Conservation (phyloP, 805 yeast genomes). For the baker's yeast (Saccharomyces cerevisiae) region DNA sequence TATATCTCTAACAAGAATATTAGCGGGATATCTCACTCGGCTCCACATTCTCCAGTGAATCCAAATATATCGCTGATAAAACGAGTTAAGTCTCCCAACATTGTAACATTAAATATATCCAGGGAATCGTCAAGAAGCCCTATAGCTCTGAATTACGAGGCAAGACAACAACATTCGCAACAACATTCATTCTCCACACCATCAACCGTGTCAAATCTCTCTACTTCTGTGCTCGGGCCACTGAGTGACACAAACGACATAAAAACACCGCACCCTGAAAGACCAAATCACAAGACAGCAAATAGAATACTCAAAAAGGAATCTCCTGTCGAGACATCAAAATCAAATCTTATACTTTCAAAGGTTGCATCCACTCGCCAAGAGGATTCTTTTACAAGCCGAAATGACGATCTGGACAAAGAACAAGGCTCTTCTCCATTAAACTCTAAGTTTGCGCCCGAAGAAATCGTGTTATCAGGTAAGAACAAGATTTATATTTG, state of each 20-base stretch:
- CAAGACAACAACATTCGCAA: conserved; percentile 3
- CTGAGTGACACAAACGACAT: neutral
- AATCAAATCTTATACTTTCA: neutral
- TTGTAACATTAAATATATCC: conserved; percentile 28
- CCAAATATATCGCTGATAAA: conserved; percentile 25
- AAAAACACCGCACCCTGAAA: neutral
- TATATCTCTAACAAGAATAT: conserved; percentile 1
- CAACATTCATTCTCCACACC: neutral
- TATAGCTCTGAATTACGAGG: conserved; percentile 15
- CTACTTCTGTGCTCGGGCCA: neutral
- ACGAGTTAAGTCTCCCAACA: conserved; percentile 27
- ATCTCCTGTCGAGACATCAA: neutral
- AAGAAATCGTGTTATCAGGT: conserved; percentile 28
- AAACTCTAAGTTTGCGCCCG: conserved; percentile 24
- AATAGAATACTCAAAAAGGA: neutral
- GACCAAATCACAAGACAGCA: neutral
- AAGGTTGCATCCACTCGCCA: neutral
- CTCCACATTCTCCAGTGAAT: conserved; percentile 1
- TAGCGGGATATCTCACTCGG: neutral
- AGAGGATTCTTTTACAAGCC: neutral
- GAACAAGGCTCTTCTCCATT: conserved; percentile 11
- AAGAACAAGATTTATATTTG: conserved; percentile 31
- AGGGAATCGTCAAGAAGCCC: conserved; percentile 29
- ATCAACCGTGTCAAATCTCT: neutral
- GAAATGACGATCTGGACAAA: neutral